phyloP scores from a whole-genome alignment of 1,284 basidiomycete genomes.

The Leccinum variabile region DNA sequence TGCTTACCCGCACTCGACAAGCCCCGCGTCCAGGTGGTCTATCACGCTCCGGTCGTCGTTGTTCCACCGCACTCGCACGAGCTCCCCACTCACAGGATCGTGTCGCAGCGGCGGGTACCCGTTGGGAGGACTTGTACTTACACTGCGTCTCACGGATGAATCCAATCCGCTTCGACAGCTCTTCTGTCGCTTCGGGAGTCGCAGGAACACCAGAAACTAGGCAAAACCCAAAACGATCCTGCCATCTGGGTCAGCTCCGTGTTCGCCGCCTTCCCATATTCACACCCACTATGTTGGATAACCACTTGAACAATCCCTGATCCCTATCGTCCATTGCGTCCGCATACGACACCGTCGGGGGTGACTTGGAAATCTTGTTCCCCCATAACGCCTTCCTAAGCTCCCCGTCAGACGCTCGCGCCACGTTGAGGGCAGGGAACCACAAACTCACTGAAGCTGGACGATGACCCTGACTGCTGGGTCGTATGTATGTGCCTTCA shows the following conservation, averaged over 20 bases:
- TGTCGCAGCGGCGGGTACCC: slow-evolving; percentile 76
- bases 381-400: slow-evolving; percentile 80
- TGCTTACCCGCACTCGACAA: slow-evolving; percentile 71
- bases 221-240: slow-evolving; percentile 89
- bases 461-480: slow-evolving; percentile 45
- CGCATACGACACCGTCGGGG: slow-evolving; percentile 76
- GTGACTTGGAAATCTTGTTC: slow-evolving; percentile 69
- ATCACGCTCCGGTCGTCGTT: slow-evolving; percentile 91
- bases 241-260: slow-evolving; percentile 11
- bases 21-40: slow-evolving; percentile 52
- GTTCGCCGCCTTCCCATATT: background rate
- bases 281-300: slow-evolving; percentile 74
- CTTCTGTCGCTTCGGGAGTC: slow-evolving; percentile 84
- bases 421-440: background rate
- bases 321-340: slow-evolving; percentile 74
- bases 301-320: slow-evolving; percentile 75
- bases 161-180: slow-evolving; percentile 73
- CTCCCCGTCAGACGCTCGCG: background rate
- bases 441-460: slow-evolving; percentile 43
- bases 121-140: slow-evolving; percentile 42
- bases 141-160: slow-evolving; percentile 96
- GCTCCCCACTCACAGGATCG: slow-evolving; percentile 57
- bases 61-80: slow-evolving; percentile 89
- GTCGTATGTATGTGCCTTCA: slow-evolving; percentile 74
- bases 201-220: slow-evolving; percentile 83